Evolutionary conservation across 2,329 filamentous ascomycete species (phyloP), one percentile per base, ranked within the genome.

Genomic region (Tympanopsis confertula): DNA sequence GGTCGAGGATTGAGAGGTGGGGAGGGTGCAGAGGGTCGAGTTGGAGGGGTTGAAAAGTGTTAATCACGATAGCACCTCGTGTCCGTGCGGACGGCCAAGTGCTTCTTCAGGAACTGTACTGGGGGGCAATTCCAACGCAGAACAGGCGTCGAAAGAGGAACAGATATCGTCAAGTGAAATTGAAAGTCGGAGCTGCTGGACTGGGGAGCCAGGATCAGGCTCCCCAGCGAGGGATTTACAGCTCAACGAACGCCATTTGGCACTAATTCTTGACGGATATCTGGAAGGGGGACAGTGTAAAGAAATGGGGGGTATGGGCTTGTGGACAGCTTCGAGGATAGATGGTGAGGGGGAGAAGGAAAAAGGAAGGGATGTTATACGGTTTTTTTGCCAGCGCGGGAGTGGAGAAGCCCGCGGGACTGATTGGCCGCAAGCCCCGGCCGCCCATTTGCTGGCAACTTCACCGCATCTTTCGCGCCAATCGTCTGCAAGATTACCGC

Each of bases 181-280:
- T 45, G 63, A 56, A 55, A 69, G 65, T 61, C 57, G 61, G 66
- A 68, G 66, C 67, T 69, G 65, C 61, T 60, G 63, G 64, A 65
- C 68, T 69, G 66, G 58, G 59, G 60, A 59, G 58, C 54, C 53
- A 45, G 52, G 55, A 46, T 44, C 49, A 55, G 53, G 55, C 60
- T 61, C 62, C 62, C 66, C 65, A 69, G 64, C 57, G 61, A 33
- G 58, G 58, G 52, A 61, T 70, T 69, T 71, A 74, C 65, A 71
- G 69, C 68, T 62, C 62, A 62, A 57, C 62, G 61, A 59, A 58
- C 53, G 63, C 62, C 63, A 33, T 33, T 54, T 17, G 30, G 30
- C 30, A 33, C 30, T 33, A 15, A 33, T 12, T n/a, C 24, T 28
- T 28, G 30, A 33, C 30, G 30, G n/a, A 33, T 13, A 33, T 33